Evolutionary conservation across 352 stramenopile genomes (phyloP), one percentile per base, ranked within the genome.

Genomic region (Phytophthora pinifolia): DNA sequence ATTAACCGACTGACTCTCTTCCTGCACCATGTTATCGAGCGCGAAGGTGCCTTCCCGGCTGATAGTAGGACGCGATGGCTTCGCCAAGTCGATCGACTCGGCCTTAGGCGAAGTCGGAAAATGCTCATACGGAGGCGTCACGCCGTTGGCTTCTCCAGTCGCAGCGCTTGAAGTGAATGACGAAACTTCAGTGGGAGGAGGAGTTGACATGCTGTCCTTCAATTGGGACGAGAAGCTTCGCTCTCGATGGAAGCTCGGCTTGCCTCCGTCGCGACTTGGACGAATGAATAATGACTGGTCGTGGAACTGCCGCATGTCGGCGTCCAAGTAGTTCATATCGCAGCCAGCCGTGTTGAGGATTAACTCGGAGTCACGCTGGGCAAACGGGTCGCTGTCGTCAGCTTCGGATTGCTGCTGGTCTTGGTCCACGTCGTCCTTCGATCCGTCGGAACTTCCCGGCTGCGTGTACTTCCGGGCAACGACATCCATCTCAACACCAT

Each of bases 251-350:
- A 66, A 56, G 42, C 51, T 66, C 12, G 58, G 58, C 25, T 35
- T 45, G 3, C 31, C 22, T 10, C 35, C 54, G 38, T 51, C 48
- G 30, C 35, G 53, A 39, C 29, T 70, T 45, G 48, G 48, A 20
- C 54, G 55, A 56, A 82, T 59, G 34, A 79, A 74, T 31, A 76
- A 48, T n/a, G 67, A 75, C 33, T 86, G 65, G 7, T 80, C 77
- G 37, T 89, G 76, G 65, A 89, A 89, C 43, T 83, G 67, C 8
- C 79, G 79, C 79, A 89, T 89, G 31, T 88, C 76, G 3, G 66
- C 70, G 49, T 88, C 79, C 27, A 89, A 48, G 39, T 80, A 83
- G 50, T 70, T 77, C 35, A 65, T 72, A 58, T 89, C 79, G 34
- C 79, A 88, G 18, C 64, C 62, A 9, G 72, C 66, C 4, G 79